Conservation (phyloP, 2,329 filamentous ascomycete species). For the Aspergillus jensenii region DNA sequence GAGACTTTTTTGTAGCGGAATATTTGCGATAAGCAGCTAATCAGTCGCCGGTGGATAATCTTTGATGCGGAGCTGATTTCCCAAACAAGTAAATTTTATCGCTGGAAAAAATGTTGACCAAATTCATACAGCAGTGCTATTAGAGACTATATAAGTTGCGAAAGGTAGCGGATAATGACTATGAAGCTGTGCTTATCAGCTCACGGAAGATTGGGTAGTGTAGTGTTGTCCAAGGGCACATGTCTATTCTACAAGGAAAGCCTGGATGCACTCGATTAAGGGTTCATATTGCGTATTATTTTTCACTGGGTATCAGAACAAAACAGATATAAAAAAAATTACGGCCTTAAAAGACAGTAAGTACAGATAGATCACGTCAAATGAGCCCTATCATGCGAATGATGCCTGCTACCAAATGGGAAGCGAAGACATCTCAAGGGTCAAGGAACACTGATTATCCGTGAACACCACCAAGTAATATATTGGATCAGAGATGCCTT, state of each 20-base stretch:
- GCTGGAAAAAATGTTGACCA: background rate
- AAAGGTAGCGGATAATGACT: too few species aligned
- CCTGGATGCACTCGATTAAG: background rate
- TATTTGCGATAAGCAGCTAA: constrained; percentile 20
- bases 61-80: constrained; percentile 21
- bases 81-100: background rate
- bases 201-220: background rate
- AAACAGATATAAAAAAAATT: background rate
- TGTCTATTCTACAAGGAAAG: background rate
- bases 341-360: background rate
- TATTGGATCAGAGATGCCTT: constrained; percentile 86
- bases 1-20: background rate
- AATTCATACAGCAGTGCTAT: too few species aligned
- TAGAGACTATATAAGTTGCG: too few species aligned
- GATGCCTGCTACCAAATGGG: background rate
- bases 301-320: background rate
- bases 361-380: background rate
- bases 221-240: background rate
- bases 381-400: constrained; percentile 17
- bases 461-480: constrained; percentile 53
- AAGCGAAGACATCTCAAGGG: constrained; percentile 10
- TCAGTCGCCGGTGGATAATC: constrained; percentile 20
- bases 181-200: background rate
- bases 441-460: constrained; percentile 2
- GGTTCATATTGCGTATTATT: background rate